A percentile compares a stretch with the other conserved stretches of the same genome.
These are phyloP conservation scores for Xerocomus spinulosus DNA, from an alignment of 768 basidiomycete genomes.

Conservation along the genomic window DNA sequence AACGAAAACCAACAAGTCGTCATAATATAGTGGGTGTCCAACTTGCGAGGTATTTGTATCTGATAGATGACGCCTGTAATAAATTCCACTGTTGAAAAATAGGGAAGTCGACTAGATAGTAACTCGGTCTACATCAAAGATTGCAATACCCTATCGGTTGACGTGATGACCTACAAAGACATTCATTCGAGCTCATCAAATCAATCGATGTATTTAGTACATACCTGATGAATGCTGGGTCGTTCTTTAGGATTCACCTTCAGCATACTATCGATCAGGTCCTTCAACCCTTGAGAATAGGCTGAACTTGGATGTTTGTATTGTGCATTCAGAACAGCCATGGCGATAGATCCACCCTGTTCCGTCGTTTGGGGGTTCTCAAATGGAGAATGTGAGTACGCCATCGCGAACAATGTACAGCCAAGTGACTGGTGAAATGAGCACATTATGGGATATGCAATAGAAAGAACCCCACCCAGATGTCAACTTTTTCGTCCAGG, in stretches of 20 bases:
- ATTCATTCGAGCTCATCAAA: slow-evolving; percentile 2
- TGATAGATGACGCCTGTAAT: slow-evolving; percentile 7
- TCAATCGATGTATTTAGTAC: slow-evolving; percentile 12
- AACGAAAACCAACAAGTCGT: not conserved
- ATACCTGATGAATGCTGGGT: slow-evolving; percentile 81
- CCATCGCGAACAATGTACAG: slow-evolving; percentile 90
- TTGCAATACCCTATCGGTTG: slow-evolving; percentile 60
- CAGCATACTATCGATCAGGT: slow-evolving; percentile 81
- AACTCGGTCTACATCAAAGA: slow-evolving; percentile 41
- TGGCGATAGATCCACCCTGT: slow-evolving; percentile 94
- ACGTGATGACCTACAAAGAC: slow-evolving; percentile 52
- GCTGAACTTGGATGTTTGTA: slow-evolving; percentile 84
- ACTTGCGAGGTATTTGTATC: not conserved
- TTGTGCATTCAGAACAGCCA: slow-evolving; percentile 93
- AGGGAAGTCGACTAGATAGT: not conserved
- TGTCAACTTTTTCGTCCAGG: slow-evolving; percentile 93
- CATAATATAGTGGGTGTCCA: slow-evolving; percentile 5
- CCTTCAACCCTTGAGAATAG: slow-evolving; percentile 81
- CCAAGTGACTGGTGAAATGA: slow-evolving; percentile 73
- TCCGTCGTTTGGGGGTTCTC: slow-evolving; percentile 89
- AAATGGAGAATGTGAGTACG: slow-evolving; percentile 94
- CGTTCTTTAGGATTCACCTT: slow-evolving; percentile 77
- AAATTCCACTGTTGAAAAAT: slow-evolving; percentile 5
- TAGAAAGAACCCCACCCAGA: slow-evolving; percentile 63
- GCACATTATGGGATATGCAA: not conserved